Percentiles rank a stretch among this genome's conserved stretches.
phyloP scores from a whole-genome alignment of 2,329 filamentous ascomycete genomes.

The Bipolaris gigantea region DNA sequence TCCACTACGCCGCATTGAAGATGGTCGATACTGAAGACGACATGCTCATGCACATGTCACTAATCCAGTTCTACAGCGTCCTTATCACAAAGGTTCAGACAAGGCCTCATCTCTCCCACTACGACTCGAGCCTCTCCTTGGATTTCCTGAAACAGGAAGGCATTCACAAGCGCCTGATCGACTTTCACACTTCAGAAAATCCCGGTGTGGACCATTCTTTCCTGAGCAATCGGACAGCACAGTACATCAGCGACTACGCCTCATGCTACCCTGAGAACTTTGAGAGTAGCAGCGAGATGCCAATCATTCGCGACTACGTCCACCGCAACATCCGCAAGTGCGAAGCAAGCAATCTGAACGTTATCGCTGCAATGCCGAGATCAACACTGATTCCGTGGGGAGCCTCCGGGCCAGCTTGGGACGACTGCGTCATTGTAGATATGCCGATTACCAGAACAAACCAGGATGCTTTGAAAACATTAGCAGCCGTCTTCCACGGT shows the following conservation, averaged over 20 bases:
- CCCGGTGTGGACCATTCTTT: constrained; percentile 58
- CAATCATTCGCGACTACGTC: constrained; percentile 53
- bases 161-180: constrained; percentile 55
- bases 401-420: constrained; percentile 41
- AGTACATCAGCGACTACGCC: constrained; percentile 61
- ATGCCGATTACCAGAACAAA: constrained; percentile 58
- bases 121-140: constrained; percentile 48
- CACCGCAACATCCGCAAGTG: constrained; percentile 54
- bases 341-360: constrained; percentile 58
- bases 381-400: constrained; percentile 53
- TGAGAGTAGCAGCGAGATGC: constrained; percentile 50
- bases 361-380: constrained; percentile 61
- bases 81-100: constrained; percentile 51
- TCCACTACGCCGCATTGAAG: constrained; percentile 57
- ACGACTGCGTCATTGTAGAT: constrained; percentile 48
- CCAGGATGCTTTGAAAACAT: constrained; percentile 56
- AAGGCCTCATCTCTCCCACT: constrained; percentile 39
- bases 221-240: constrained; percentile 57
- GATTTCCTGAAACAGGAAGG: constrained; percentile 57
- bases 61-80: constrained; percentile 61
- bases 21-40: constrained; percentile 62
- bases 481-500: constrained; percentile 60
- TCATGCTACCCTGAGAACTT: constrained; percentile 59
- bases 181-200: constrained; percentile 53
- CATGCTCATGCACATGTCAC: constrained; percentile 62